Conservation (phyloP, 2,329 filamentous ascomycete genomes). For the Elsinoe australis region DNA sequence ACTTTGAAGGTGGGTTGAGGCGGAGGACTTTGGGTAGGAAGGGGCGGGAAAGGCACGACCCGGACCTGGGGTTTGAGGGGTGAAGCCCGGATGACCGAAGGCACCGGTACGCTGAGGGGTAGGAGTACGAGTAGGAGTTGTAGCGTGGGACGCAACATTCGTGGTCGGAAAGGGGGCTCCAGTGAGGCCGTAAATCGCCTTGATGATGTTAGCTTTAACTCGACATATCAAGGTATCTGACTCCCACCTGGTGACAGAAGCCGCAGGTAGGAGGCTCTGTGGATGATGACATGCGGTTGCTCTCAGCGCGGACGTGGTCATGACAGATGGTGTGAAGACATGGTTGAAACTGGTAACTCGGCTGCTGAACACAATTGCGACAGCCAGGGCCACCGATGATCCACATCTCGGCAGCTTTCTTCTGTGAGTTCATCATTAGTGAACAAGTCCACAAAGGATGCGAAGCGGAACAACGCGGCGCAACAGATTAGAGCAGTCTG, state of each 20-base stretch:
- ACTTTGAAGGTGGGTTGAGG: too few relatives aligned
- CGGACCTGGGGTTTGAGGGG: constrained; percentile 8
- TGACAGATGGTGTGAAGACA: constrained; percentile 19
- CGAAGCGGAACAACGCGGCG: neutral
- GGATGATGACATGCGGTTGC: too few relatives aligned
- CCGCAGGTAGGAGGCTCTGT: too few relatives aligned
- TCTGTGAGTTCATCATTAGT: neutral
- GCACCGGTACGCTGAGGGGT: neutral
- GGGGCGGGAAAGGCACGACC: neutral
- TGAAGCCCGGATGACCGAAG: constrained; percentile 8
- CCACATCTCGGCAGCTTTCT: neutral
- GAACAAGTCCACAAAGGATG: neutral
- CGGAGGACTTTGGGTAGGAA: neutral
- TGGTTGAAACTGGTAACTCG: constrained; percentile 14
- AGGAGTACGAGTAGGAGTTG: neutral
- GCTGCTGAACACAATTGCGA: neutral
- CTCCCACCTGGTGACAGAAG: too few relatives aligned
- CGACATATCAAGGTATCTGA: too few relatives aligned
- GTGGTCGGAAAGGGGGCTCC: too few relatives aligned
- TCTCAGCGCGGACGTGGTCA: constrained; percentile 16
- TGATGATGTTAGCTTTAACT: neutral
- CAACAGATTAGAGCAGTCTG: neutral
- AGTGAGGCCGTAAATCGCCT: neutral
- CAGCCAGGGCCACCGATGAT: constrained; percentile 14
- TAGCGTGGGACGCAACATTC: too few relatives aligned